Evolutionary conservation across 306 rosid species (phyloP).

Genomic region (Cucumis hystrix): DNA sequence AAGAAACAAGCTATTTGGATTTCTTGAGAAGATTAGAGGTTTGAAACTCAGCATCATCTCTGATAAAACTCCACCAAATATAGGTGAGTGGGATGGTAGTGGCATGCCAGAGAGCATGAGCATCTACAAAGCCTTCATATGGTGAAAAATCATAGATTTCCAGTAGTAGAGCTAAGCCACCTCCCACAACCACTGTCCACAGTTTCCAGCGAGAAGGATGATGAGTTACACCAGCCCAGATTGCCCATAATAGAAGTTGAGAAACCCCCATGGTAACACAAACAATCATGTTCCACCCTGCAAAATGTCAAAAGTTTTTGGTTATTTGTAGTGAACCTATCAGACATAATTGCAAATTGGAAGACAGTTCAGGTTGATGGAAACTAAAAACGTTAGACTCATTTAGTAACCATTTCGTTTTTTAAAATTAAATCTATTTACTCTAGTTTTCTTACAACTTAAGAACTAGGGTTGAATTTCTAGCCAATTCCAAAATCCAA

Average conservation of each 20-base stretch:
- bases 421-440: no score
- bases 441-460: no score
- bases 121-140: constrained; percentile 42
- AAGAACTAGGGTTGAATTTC: no score
- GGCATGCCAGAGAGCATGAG: constrained; percentile 70
- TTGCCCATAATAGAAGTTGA: constrained; percentile 55
- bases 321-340: not conserved
- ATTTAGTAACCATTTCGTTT: no score
- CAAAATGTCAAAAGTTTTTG: not conserved
- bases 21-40: constrained; percentile 39
- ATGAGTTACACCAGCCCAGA: constrained; percentile 34
- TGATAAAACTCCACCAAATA: constrained; percentile 73
- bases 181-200: constrained; percentile 37
- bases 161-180: constrained; percentile 50
- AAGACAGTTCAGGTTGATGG: not conserved
- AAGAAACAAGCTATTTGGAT: constrained; percentile 33
- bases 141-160: constrained; percentile 64
- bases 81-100: constrained; percentile 58
- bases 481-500: no score
- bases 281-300: constrained; percentile 78
- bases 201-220: constrained; percentile 69
- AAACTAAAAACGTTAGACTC: no score
- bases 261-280: constrained; percentile 48
- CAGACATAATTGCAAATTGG: not conserved
- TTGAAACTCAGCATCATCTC: constrained; percentile 49